Evolutionary conservation across 2,329 filamentous ascomycete genomes (phyloP).

Genomic region (Xylariaceae sp.): DNA sequence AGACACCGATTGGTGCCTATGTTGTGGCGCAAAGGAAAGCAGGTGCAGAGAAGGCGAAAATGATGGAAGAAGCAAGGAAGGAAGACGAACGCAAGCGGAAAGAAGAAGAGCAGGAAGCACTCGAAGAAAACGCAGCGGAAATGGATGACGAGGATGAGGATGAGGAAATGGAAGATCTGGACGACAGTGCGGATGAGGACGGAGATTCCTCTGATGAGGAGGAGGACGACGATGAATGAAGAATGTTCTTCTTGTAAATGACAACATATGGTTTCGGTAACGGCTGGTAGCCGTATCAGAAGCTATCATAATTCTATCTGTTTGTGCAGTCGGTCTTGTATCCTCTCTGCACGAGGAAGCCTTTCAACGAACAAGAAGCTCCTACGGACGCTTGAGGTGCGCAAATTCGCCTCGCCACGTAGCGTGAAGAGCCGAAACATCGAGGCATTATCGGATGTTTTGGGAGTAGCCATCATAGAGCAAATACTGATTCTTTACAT

Average conservation of each 20-base stretch:
- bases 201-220: constrained; percentile 33
- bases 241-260: constrained; percentile 1
- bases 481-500: background rate
- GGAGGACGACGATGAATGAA: constrained; percentile 23
- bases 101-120: constrained; percentile 57
- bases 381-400: background rate
- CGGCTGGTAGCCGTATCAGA: background rate
- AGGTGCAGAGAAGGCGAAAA: constrained; percentile 72
- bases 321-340: background rate
- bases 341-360: background rate
- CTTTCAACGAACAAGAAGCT: background rate
- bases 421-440: background rate
- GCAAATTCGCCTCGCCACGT: background rate
- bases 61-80: constrained; percentile 71
- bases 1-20: constrained; percentile 87
- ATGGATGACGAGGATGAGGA: constrained; percentile 40
- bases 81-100: constrained; percentile 68
- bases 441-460: background rate
- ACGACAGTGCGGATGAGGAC: constrained; percentile 36
- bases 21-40: constrained; percentile 79
- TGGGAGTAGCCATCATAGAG: background rate
- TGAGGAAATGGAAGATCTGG: constrained; percentile 36
- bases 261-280: background rate
- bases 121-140: constrained; percentile 44
- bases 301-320: background rate